These are phyloP conservation scores for Saksenaea oblongispora DNA, from an alignment of 371 early-diverging fungal genomes.

Conservation along the genomic window DNA sequence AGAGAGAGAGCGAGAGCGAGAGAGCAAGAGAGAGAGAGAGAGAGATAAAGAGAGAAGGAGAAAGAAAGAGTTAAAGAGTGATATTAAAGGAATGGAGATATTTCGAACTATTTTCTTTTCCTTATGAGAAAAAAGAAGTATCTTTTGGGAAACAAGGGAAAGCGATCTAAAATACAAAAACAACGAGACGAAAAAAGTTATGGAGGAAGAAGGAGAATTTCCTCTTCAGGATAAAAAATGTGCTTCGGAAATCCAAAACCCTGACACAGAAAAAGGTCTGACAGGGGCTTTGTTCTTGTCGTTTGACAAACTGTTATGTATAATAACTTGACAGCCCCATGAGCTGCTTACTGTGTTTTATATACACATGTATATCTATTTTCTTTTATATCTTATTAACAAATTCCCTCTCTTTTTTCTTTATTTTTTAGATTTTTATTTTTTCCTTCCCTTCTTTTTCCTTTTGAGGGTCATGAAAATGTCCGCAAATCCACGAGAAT, in stretches of 20 bases:
- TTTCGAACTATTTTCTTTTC: too few relatives aligned
- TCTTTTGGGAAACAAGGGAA: too few relatives aligned
- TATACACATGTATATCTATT: too few relatives aligned
- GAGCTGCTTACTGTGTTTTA: not conserved
- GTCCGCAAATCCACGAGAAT: too few relatives aligned
- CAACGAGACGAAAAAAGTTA: not conserved
- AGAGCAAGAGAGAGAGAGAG: not conserved
- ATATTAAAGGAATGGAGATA: not conserved
- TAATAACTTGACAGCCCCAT: not conserved
- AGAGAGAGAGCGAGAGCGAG: not conserved
- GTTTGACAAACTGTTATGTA: not conserved
- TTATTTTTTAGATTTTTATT: too few relatives aligned
- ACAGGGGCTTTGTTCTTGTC: not conserved
- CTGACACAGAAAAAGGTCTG: not conserved
- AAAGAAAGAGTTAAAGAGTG: too few relatives aligned
- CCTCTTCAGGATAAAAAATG: not conserved
- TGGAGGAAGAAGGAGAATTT: not conserved
- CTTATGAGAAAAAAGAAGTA: too few relatives aligned
- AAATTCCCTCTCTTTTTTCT: not conserved
- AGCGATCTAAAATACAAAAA: too few relatives aligned
- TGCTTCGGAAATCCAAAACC: not conserved
- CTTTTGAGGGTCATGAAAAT: too few relatives aligned
- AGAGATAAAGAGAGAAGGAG: conserved; percentile 1
- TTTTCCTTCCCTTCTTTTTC: too few relatives aligned
- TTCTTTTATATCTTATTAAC: not conserved